Evolutionary conservation across 169 alveolate genomes (phyloP).

Genomic region (Eimeria necatrix): DNA sequence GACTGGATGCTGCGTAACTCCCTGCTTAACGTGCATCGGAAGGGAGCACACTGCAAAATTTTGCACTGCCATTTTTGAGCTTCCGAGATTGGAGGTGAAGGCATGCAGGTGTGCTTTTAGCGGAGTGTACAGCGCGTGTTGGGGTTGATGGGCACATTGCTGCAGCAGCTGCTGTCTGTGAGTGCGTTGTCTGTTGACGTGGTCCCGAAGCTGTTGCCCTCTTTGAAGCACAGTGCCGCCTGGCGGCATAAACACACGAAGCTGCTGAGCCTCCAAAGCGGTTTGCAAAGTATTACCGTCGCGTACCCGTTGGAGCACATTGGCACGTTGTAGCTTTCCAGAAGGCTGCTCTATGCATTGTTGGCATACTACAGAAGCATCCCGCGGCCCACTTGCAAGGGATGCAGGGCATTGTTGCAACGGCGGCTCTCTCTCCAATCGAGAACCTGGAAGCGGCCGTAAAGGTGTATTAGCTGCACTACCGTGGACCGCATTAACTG

Average conservation of each 20-base stretch:
- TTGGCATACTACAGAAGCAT: neutral
- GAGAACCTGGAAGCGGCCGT: slow-evolving; percentile 2
- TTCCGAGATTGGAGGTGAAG: slow-evolving; percentile 33
- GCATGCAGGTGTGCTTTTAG: slow-evolving; percentile 38
- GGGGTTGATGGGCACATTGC: slow-evolving; percentile 37
- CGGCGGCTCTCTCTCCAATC: neutral
- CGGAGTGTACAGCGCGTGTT: neutral
- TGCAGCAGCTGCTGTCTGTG: slow-evolving; percentile 69
- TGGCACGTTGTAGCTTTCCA: neutral
- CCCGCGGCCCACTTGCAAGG: slow-evolving; percentile 7
- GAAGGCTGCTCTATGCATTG: neutral
- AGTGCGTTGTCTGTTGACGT: slow-evolving; percentile 59
- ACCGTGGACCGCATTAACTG: neutral
- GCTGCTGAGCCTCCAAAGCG: slow-evolving; percentile 35
- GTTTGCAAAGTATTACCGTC: neutral
- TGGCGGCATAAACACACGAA: neutral
- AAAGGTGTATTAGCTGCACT: neutral
- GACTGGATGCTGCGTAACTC: neutral
- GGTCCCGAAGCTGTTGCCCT: slow-evolving; percentile 53
- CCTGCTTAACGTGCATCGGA: neutral
- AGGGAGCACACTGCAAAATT: slow-evolving; percentile 50
- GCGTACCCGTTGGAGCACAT: slow-evolving; percentile 8
- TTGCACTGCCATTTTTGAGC: slow-evolving; percentile 40
- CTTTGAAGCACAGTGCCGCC: slow-evolving; percentile 33
- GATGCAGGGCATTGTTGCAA: slow-evolving; percentile 5